Evolutionary conservation across 108 stramenopile genomes (phyloP).

Genomic region (Chaetoceros muelleri): DNA sequence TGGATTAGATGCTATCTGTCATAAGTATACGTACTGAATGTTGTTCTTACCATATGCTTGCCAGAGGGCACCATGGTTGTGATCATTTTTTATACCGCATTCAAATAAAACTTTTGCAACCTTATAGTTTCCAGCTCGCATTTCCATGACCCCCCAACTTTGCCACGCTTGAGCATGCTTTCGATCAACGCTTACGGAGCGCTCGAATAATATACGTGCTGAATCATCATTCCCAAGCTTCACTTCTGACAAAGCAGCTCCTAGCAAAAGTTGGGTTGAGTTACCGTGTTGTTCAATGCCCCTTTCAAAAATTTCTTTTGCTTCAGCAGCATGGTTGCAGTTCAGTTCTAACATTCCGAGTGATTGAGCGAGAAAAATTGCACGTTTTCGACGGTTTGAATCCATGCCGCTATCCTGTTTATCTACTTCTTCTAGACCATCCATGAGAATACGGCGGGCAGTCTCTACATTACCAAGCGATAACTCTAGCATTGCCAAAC

Average conservation of each 20-base stretch:
- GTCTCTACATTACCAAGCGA: conserved; percentile 57
- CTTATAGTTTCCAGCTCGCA: conserved; percentile 58
- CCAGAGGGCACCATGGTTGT: conserved; percentile 72
- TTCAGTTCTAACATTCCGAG: conserved; percentile 79
- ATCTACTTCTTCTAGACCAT: conserved; percentile 41
- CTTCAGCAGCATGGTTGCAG: conserved; percentile 40
- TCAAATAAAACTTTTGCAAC: conserved; percentile 60
- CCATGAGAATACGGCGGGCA: conserved; percentile 39
- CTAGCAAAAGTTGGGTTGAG: conserved; percentile 50
- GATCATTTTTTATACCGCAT: conserved; percentile 58
- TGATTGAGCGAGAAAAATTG: conserved; percentile 66
- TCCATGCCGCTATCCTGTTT: conserved; percentile 28
- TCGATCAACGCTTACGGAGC: conserved; percentile 38
- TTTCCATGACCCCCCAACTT: conserved; percentile 85
- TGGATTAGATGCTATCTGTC: neutral
- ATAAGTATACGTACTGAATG: too few species aligned
- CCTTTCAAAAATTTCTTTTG: conserved; percentile 43
- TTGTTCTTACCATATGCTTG: conserved; percentile 55
- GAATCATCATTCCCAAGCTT: conserved; percentile 55
- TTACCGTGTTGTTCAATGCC: conserved; percentile 56
- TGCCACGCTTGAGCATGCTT: conserved; percentile 83
- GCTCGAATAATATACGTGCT: conserved; percentile 57
- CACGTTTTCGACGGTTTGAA: conserved; percentile 36
- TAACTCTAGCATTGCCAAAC: conserved; percentile 66
- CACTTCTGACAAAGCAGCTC: conserved; percentile 67